Evolutionary conservation across 1,284 basidiomycete genomes (phyloP).

Genomic region (Blastosporella zonata): DNA sequence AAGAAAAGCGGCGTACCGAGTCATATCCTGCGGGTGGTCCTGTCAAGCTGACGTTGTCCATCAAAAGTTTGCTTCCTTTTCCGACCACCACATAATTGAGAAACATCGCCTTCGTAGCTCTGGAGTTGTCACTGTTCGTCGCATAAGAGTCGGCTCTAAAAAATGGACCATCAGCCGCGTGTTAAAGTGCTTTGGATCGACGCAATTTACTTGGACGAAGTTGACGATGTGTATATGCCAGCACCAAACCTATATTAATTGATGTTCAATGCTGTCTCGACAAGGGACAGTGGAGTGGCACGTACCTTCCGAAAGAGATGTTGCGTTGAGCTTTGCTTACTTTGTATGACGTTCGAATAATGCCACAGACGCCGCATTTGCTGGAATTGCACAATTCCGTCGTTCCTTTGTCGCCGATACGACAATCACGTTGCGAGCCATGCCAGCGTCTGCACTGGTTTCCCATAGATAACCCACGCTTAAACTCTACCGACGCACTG

Average conservation of each 20-base stretch:
- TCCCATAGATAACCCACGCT: constrained; percentile 27
- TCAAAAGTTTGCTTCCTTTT: constrained; percentile 43
- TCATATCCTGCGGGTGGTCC: constrained; percentile 52
- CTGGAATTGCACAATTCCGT: constrained; percentile 47
- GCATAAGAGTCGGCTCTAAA: constrained; percentile 10
- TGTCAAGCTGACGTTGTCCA: constrained; percentile 43
- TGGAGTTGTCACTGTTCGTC: background rate
- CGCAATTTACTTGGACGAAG: constrained; percentile 52
- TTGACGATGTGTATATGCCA: constrained; percentile 56
- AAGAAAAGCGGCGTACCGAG: constrained; percentile 42
- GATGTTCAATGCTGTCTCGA: background rate
- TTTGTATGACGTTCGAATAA: constrained; percentile 58
- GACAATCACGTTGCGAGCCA: constrained; percentile 50
- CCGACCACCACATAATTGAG: constrained; percentile 61
- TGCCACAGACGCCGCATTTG: constrained; percentile 48
- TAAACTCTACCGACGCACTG: constrained; percentile 1
- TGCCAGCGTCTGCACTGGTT: constrained; percentile 62
- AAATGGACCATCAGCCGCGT: background rate
- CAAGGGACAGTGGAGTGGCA: constrained; percentile 3
- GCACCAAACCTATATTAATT: constrained; percentile 47
- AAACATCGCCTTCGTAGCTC: constrained; percentile 39
- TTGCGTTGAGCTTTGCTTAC: constrained; percentile 57
- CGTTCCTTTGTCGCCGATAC: constrained; percentile 56
- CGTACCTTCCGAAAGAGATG: constrained; percentile 59
- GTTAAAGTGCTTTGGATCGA: background rate